Evolutionary conservation across 371 early-diverging fungal genomes (phyloP), one percentile per base, ranked within the genome.

Genomic region (Haplosporangium sp.): DNA sequence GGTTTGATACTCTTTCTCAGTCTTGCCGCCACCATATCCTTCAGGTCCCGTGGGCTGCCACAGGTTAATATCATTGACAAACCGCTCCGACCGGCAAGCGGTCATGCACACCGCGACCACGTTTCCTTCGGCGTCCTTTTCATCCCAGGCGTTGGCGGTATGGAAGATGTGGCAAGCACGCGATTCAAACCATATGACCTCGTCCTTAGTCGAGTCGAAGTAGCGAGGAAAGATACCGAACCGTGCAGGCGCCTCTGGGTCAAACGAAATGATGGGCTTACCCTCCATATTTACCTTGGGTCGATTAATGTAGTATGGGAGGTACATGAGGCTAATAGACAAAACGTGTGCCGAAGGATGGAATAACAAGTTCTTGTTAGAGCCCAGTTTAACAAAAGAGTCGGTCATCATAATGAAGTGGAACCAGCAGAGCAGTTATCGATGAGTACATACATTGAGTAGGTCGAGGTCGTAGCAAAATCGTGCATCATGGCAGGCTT

Each of bases 91-190:
- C 0, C 72, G 79, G 16, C 72, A 67, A 21, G 67, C 79, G 1
- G 64, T 68, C 65, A 71, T 60, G 45, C 71, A 77, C 6, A 77
- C 62, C 10, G 72, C 79, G 2, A 71, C 58, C 9, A 71, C 54
- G 18, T 77, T 71, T 18, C 79, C 79, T 6, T 71, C 62, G 6
- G 47, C 37, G 45, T 77, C 79, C 29, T 59, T 67, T 54, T 77
- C 79, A 14, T 77, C 72, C 79, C 71, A 77, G 1, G 79, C 64
- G 20, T 77, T 71, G 48, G 72, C 71, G 9, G 79, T 77, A 37
- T 77, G 72, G 36, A 71, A 71, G 47, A 71, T 67, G 42, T 71
- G 67, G 38, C 79, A 77, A 23, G 79, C 46, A 10, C 64, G 67
- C 0, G 72, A 45, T 45, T 77, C 65, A 55, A 77, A 77, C 79